These are phyloP conservation scores for Castanea sativa DNA, from an alignment of 306 rosid genomes.

Conservation along the genomic window DNA sequence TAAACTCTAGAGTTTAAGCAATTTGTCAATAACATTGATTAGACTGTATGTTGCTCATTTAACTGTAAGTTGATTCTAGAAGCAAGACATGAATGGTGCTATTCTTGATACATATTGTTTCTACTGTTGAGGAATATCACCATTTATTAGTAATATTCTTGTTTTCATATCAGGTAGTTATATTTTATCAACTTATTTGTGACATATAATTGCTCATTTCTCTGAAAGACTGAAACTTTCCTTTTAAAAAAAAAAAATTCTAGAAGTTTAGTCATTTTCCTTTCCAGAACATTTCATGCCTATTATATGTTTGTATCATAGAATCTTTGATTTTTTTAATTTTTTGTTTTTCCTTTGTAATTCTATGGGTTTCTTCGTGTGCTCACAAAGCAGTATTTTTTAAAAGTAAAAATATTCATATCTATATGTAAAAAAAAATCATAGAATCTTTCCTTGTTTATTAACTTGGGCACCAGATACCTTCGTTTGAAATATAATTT, in stretches of 20 bases:
- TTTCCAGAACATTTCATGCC: neutral
- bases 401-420: too few relatives aligned
- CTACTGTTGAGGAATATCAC: neutral
- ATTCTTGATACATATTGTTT: neutral
- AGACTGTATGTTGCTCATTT: neutral
- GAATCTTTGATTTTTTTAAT: neutral
- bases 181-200: too few relatives aligned
- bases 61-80: neutral
- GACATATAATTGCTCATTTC: neutral
- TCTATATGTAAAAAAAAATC: too few relatives aligned
- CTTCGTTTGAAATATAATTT: neutral
- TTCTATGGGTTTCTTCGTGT: too few relatives aligned
- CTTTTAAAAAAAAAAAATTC: neutral
- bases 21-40: neutral
- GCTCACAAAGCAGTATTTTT: too few relatives aligned
- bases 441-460: neutral
- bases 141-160: neutral
- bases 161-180: too few relatives aligned
- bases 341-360: too few relatives aligned
- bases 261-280: neutral
- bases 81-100: neutral
- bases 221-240: neutral
- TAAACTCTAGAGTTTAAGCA: too few relatives aligned
- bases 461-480: too few relatives aligned
- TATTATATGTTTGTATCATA: neutral